Conservation (phyloP, 2,329 filamentous ascomycete species). For the Neoarthrinium moseri region DNA sequence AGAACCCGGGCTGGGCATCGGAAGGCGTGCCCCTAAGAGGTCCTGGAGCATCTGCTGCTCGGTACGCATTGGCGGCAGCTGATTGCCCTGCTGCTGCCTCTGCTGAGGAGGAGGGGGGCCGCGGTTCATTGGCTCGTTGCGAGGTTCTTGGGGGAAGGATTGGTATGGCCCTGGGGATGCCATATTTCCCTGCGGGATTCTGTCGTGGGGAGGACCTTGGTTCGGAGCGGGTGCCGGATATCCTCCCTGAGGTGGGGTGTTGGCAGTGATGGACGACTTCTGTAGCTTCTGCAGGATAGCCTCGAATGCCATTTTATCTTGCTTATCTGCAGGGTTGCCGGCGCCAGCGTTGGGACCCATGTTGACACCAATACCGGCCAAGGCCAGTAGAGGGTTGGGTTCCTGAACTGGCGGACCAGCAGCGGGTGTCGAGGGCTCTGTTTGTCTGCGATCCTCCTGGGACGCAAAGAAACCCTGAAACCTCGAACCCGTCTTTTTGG, state of each 20-base stretch:
- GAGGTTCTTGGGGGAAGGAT: constrained; percentile 39
- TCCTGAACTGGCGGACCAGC: constrained; percentile 20
- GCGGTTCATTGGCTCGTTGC: constrained; percentile 41
- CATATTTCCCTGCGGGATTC: constrained; percentile 35
- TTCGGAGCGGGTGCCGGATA: constrained; percentile 24
- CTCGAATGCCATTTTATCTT: constrained; percentile 85
- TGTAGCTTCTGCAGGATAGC: constrained; percentile 81
- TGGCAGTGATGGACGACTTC: constrained; percentile 43
- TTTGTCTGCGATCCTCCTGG: constrained; percentile 52
- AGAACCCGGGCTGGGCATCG: constrained; percentile 16
- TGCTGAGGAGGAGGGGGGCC: constrained; percentile 48
- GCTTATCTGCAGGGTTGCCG: constrained; percentile 40
- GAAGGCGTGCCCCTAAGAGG: constrained; percentile 58
- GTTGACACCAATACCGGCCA: constrained; percentile 18
- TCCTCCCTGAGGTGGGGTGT: constrained; percentile 42
- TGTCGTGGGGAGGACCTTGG: constrained; percentile 27
- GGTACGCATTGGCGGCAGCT: constrained; percentile 46
- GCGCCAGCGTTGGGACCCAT: constrained; percentile 7
- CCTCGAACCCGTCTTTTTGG: constrained; percentile 65
- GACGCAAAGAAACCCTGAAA: constrained; percentile 80
- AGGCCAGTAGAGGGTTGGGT: constrained; percentile 26
- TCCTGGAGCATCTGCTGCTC: constrained; percentile 61
- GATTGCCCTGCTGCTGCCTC: constrained; percentile 44
- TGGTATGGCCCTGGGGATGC: constrained; percentile 49
- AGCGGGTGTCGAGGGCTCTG: constrained; percentile 45